Evolutionary conservation across 2,329 filamentous ascomycete genomes (phyloP).

Genomic region (Fragosphaeria purpurea): DNA sequence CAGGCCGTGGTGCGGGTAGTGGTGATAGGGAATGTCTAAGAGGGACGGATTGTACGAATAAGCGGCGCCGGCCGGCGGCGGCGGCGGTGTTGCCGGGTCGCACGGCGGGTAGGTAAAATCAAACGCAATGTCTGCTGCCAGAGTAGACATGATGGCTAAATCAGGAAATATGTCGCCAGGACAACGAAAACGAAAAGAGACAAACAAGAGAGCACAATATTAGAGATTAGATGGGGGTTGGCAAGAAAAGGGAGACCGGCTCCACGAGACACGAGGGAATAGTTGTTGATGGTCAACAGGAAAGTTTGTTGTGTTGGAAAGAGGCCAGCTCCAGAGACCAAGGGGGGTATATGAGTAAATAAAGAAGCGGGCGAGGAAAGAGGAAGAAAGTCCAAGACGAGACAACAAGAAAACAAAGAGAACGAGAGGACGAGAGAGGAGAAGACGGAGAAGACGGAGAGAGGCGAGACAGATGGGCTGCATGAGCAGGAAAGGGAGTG

Average conservation of each 20-base stretch:
- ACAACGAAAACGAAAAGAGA: neutral
- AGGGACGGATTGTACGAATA: slow-evolving; percentile 48
- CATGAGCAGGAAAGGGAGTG: neutral
- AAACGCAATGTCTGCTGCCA: slow-evolving; percentile 52
- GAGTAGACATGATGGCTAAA: slow-evolving; percentile 29
- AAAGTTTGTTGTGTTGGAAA: neutral
- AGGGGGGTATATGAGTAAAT: slow-evolving; percentile 3
- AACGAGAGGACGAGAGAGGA: slow-evolving; percentile 13
- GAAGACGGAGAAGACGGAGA: slow-evolving; percentile 15
- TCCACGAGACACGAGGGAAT: slow-evolving; percentile 11
- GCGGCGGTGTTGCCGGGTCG: slow-evolving; percentile 40
- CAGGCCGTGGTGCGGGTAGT: neutral
- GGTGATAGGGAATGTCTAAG: slow-evolving; percentile 43
- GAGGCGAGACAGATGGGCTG: neutral
- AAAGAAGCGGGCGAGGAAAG: neutral
- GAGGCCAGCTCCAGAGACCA: neutral
- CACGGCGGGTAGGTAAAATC: slow-evolving; percentile 49
- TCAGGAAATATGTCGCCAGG: neutral
- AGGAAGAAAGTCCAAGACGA: neutral
- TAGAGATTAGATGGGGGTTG: slow-evolving; percentile 16
- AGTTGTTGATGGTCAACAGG: neutral
- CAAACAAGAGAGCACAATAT: slow-evolving; percentile 9
- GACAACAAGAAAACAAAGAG: slow-evolving; percentile 1
- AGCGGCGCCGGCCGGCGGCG: slow-evolving; percentile 12
- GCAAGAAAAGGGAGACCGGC: slow-evolving; percentile 16